These are phyloP conservation scores for Ogataea neopini DNA, from an alignment of 805 yeast genomes.

Conservation along the genomic window DNA sequence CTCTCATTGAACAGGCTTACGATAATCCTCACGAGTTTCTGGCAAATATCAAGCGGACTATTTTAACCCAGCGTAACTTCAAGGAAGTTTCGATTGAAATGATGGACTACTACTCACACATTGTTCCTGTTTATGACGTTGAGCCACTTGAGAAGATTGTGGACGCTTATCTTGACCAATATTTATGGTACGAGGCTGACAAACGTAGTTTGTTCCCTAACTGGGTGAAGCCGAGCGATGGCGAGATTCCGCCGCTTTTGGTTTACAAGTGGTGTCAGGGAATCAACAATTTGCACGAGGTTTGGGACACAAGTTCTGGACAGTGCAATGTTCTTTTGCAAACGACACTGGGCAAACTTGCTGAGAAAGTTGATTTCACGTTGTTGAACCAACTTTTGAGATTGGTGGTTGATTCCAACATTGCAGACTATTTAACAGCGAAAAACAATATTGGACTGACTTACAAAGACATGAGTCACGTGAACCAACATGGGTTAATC, in stretches of 20 bases:
- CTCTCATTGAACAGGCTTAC: conserved; percentile 92
- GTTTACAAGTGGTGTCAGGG: conserved; percentile 96
- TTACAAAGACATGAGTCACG: conserved; percentile 94
- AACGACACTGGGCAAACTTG: conserved; percentile 63
- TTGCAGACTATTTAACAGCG: conserved; percentile 93
- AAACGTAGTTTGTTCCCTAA: conserved; percentile 85
- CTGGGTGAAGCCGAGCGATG: conserved; percentile 95
- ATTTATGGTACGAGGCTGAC: conserved; percentile 94
- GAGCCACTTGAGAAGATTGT: conserved; percentile 95
- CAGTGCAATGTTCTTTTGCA: conserved; percentile 85
- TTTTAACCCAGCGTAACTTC: conserved; percentile 87
- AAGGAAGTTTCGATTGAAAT: conserved; percentile 84
- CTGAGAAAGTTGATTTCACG: conserved; percentile 88
- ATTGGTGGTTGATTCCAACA: conserved; percentile 80
- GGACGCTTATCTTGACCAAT: conserved; percentile 94
- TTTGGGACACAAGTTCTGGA: conserved; percentile 79
- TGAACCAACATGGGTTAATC: conserved; percentile 83
- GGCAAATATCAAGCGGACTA: conserved; percentile 75
- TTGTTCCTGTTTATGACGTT: conserved; percentile 82
- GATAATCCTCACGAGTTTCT: conserved; percentile 95
- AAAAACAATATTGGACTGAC: conserved; percentile 81
- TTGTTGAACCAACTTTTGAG: conserved; percentile 78
- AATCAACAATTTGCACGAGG: conserved; percentile 69
- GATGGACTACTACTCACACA: conserved; percentile 86
- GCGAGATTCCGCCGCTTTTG: conserved; percentile 88